Conservation (phyloP, 345 rosid genomes). For the Barbarea vulgaris region DNA sequence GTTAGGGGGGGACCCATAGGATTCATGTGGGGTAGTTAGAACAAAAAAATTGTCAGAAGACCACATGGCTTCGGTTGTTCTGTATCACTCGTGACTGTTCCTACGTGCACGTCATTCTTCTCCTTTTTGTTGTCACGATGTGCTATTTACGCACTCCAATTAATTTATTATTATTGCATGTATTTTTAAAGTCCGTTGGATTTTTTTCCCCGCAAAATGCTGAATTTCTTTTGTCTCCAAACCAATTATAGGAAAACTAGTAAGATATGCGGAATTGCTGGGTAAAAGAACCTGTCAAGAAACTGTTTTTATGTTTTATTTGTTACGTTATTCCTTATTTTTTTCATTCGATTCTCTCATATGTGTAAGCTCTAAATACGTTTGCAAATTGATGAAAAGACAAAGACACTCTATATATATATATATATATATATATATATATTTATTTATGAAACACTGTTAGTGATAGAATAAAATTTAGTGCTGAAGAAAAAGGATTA, state of each 20-base stretch:
- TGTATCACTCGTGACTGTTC: constrained; percentile 42
- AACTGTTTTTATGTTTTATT: background rate
- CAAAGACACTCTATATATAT: background rate
- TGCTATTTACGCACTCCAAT: constrained; percentile 5
- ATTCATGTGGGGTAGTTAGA: constrained; percentile 37
- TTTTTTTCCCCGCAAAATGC: constrained; percentile 5
- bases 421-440: too few relatives aligned
- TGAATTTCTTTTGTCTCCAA: constrained; percentile 22
- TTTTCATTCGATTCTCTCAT: background rate
- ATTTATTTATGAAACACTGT: background rate
- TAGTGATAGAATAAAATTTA: too few relatives aligned
- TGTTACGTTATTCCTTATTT: background rate
- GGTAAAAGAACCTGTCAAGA: background rate
- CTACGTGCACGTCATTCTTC: constrained; percentile 35
- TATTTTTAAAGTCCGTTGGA: background rate
- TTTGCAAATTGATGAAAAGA: background rate
- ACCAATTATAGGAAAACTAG: background rate
- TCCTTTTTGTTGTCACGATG: constrained; percentile 17
- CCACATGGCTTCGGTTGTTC: constrained; percentile 44
- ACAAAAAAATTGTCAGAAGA: constrained; percentile 29
- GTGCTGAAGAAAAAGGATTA: background rate
- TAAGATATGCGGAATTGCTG: constrained; percentile 7
- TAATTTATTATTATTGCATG: background rate
- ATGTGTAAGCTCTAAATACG: background rate
- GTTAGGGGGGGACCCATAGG: constrained; percentile 11